Evolutionary conservation across 805 yeast species (phyloP).

Genomic region (Blastobotrys terrestris): DNA sequence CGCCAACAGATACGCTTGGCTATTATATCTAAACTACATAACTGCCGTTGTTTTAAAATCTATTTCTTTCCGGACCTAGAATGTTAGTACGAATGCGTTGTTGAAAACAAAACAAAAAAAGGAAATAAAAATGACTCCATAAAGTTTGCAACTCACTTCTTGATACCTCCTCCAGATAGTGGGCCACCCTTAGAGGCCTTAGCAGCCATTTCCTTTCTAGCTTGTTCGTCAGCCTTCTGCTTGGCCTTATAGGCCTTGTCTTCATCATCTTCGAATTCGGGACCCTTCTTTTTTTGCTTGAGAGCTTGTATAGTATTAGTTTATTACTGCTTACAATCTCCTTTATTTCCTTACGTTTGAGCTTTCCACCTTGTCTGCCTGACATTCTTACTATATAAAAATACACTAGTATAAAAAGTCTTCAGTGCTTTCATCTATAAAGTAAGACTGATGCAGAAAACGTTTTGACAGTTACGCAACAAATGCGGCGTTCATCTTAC

Average conservation of each 20-base stretch:
- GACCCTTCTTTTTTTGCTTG: slow-evolving; percentile 76
- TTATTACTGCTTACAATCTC: not conserved
- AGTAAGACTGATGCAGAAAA: too few species aligned
- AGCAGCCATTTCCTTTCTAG: slow-evolving; percentile 83
- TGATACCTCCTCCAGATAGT: slow-evolving; percentile 88
- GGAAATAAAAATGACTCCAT: not conserved
- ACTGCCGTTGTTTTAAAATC: too few species aligned
- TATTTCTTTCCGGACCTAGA: not conserved
- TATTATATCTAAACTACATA: too few species aligned
- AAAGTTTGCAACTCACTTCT: slow-evolving; percentile 59
- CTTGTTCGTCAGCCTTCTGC: slow-evolving; percentile 92
- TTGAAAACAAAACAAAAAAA: not conserved
- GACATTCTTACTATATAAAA: slow-evolving; percentile 50
- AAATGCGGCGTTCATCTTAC: too few species aligned
- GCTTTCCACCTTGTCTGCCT: slow-evolving; percentile 96
- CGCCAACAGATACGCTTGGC: too few species aligned
- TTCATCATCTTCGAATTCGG: slow-evolving; percentile 68
- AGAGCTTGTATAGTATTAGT: slow-evolving; percentile 35
- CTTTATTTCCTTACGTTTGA: slow-evolving; percentile 58
- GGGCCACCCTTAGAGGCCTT: slow-evolving; percentile 90
- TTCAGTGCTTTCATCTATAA: not conserved
- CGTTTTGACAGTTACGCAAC: too few species aligned
- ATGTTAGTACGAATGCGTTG: not conserved
- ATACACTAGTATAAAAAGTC: not conserved
- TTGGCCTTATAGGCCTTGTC: slow-evolving; percentile 87